A percentile compares a stretch with the other conserved stretches of the same genome.
These are phyloP conservation scores for Sclerotinia minor DNA, from an alignment of 2,329 filamentous ascomycete genomes.

Conservation along the genomic window DNA sequence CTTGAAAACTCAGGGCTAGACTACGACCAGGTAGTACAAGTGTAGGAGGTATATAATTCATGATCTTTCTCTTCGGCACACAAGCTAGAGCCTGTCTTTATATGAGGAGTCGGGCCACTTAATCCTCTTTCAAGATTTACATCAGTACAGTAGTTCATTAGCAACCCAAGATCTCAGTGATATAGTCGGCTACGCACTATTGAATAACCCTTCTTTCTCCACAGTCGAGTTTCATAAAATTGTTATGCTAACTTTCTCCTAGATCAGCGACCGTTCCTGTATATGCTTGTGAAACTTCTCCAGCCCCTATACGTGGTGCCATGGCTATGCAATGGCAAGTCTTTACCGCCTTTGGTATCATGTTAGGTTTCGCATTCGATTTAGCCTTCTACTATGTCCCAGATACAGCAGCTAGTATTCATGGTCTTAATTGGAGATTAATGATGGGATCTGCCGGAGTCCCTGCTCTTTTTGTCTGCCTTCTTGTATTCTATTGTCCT, in stretches of 20 bases:
- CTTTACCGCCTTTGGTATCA: conserved; percentile 50
- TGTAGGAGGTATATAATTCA: too few relatives aligned
- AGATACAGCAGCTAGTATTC: conserved; percentile 48
- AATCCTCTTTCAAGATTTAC: too few relatives aligned
- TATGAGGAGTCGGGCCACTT: too few relatives aligned
- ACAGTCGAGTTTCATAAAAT: not conserved
- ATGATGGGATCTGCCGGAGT: conserved; percentile 67
- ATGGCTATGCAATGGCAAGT: conserved; percentile 74
- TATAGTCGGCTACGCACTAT: not conserved
- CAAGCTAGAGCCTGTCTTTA: too few relatives aligned
- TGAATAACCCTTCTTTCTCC: not conserved
- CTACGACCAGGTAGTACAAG: too few relatives aligned
- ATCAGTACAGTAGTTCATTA: too few relatives aligned
- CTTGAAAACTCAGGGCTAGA: too few relatives aligned
- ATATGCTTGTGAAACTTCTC: conserved; percentile 68
- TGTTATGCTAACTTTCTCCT: not conserved
- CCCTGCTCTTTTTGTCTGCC: conserved; percentile 57
- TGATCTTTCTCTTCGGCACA: too few relatives aligned
- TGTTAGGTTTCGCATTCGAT: conserved; percentile 60
- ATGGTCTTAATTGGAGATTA: conserved; percentile 64
- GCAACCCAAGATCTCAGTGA: not conserved
- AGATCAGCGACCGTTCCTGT: conserved; percentile 64
- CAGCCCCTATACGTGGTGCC: conserved; percentile 63
- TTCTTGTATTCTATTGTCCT: conserved; percentile 46
- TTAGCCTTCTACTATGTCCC: conserved; percentile 60